Percentiles rank a stretch among this genome's conserved stretches.
phyloP scores from a whole-genome alignment of 345 rosid species.

The Turritis glabra region DNA sequence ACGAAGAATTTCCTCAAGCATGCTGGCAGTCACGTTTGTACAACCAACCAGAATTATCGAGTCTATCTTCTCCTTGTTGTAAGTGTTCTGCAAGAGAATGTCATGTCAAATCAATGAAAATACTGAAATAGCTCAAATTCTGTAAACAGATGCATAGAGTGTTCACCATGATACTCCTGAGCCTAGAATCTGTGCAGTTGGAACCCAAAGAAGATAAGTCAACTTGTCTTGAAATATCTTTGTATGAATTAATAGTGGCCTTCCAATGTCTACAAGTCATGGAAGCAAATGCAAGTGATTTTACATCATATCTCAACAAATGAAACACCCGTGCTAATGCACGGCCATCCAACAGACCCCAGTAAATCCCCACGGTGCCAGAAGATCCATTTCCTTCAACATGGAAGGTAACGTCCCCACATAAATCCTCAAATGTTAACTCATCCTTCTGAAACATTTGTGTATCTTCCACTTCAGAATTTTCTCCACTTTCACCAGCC shows the following conservation, averaged over 20 bases:
- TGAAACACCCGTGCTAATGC: constrained; percentile 81
- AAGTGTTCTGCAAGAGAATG: constrained; percentile 70
- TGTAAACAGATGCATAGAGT: constrained; percentile 24
- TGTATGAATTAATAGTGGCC: constrained; percentile 72
- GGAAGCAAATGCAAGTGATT: constrained; percentile 77
- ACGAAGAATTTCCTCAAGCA: constrained; percentile 68
- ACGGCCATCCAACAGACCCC: constrained; percentile 85
- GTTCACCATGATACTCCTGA: constrained; percentile 71
- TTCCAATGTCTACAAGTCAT: constrained; percentile 95
- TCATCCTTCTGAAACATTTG: constrained; percentile 52
- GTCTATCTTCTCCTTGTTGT: constrained; percentile 67
- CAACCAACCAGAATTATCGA: constrained; percentile 81
- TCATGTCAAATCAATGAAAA: constrained; percentile 34
- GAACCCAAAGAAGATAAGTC: constrained; percentile 79
- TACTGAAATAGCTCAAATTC: background rate
- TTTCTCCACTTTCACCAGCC: constrained; percentile 67
- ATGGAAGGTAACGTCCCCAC: constrained; percentile 57
- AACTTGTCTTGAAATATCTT: constrained; percentile 69
- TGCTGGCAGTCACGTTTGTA: constrained; percentile 59
- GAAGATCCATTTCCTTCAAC: constrained; percentile 46
- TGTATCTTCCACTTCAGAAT: constrained; percentile 59
- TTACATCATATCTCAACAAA: constrained; percentile 75
- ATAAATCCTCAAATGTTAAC: constrained; percentile 73
- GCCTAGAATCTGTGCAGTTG: constrained; percentile 65
- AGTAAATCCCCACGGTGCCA: constrained; percentile 48